A percentile compares a stretch with the other conserved stretches of the same genome.
Evolutionary conservation across 1,284 basidiomycete genomes (phyloP).

Genomic region (Ustanciosporium gigantosporum): DNA sequence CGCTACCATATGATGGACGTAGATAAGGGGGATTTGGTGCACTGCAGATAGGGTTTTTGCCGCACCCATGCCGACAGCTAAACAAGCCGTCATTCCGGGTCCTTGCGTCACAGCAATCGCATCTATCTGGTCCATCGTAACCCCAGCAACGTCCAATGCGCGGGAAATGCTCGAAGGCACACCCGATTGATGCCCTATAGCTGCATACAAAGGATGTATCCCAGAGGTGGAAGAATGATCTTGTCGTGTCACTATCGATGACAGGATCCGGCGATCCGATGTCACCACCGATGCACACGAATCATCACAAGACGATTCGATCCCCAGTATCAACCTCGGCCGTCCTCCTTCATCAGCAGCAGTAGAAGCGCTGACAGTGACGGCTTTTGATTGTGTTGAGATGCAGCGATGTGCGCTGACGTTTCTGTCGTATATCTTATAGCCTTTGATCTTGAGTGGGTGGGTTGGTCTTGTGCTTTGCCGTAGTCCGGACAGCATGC

Average conservation of each 20-base stretch:
- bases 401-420: too few relatives aligned
- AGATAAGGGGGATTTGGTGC: slow-evolving; percentile 47
- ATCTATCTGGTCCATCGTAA: slow-evolving; percentile 33
- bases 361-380: too few relatives aligned
- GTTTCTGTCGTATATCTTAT: too few relatives aligned
- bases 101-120: slow-evolving; percentile 58
- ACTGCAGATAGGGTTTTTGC: slow-evolving; percentile 51
- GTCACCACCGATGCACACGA: slow-evolving; percentile 54
- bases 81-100: slow-evolving; percentile 55
- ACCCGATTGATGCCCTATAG: slow-evolving; percentile 42
- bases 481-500: background rate
- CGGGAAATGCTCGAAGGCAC: slow-evolving; percentile 41
- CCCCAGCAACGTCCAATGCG: slow-evolving; percentile 28
- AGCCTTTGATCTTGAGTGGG: background rate
- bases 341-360: too few relatives aligned
- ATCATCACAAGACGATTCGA: slow-evolving; percentile 59
- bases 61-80: slow-evolving; percentile 45
- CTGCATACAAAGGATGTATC: slow-evolving; percentile 54
- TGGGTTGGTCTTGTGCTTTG: background rate
- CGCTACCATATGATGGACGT: slow-evolving; percentile 58
- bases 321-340: slow-evolving; percentile 44
- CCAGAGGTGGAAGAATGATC: slow-evolving; percentile 52
- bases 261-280: slow-evolving; percentile 43
- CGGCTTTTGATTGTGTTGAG: too few relatives aligned
- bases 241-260: slow-evolving; percentile 48